phyloP scores from a whole-genome alignment of 805 yeast genomes.

The Yarrowia porcina region DNA sequence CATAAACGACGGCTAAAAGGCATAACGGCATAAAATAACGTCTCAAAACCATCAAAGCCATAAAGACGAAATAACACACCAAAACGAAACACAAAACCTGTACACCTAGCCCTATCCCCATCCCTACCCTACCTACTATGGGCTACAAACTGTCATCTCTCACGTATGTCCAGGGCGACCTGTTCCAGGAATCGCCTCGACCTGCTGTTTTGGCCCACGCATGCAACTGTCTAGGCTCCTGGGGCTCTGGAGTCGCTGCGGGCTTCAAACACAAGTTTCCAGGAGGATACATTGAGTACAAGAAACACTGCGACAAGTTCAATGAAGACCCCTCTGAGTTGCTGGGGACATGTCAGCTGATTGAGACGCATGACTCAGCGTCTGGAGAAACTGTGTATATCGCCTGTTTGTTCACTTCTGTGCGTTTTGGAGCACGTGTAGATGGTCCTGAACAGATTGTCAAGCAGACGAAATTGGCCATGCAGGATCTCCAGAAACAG shows the following conservation, averaged over 20 bases:
- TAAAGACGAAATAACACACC: too few relatives aligned
- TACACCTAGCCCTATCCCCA: too few relatives aligned
- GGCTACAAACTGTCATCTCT: constrained; percentile 3
- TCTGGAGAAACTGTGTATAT: constrained; percentile 36
- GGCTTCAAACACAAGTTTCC: constrained; percentile 56
- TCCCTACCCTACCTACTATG: not conserved
- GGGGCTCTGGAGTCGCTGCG: constrained; percentile 83
- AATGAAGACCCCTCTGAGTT: constrained; percentile 36
- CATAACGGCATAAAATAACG: too few relatives aligned
- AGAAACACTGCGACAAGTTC: constrained; percentile 41
- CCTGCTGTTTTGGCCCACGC: constrained; percentile 64
- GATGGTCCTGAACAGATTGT: constrained; percentile 47
- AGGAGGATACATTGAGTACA: constrained; percentile 49
- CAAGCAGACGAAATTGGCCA: constrained; percentile 48
- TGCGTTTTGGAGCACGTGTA: constrained; percentile 46
- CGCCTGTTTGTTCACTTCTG: constrained; percentile 72
- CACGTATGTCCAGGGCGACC: constrained; percentile 53
- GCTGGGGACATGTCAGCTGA: constrained; percentile 53
- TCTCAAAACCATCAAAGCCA: too few relatives aligned
- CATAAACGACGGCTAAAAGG: too few relatives aligned
- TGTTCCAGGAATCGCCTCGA: constrained; percentile 42
- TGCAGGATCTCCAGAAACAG: constrained; percentile 47
- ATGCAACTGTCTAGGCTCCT: constrained; percentile 69
- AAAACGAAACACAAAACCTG: too few relatives aligned
- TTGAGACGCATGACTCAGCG: constrained; percentile 40